phyloP scores from a whole-genome alignment of 257 asterid genomes.

The Ilex asprella region DNA sequence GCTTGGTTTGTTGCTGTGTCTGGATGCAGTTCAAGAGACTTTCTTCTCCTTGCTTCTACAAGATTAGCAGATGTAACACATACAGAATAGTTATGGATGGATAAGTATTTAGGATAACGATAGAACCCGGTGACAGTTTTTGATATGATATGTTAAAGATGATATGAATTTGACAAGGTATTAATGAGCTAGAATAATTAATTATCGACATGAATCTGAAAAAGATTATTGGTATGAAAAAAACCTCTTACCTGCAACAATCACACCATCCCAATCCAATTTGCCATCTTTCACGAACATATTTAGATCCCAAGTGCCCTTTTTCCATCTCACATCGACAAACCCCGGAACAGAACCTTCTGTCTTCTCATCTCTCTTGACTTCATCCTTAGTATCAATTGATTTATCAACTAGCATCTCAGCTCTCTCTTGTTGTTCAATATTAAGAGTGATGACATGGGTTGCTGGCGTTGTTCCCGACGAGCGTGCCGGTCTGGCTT shows the following conservation, averaged over 20 bases:
- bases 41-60: constrained; percentile 64
- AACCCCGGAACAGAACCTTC: constrained; percentile 21
- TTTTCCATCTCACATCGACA: constrained; percentile 51
- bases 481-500: constrained; percentile 20
- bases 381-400: constrained; percentile 14
- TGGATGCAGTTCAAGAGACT: constrained; percentile 45
- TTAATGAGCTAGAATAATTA: no score
- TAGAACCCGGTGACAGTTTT: background rate
- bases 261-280: constrained; percentile 69
- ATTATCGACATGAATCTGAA: no score
- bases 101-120: no score
- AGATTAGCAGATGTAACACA: background rate
- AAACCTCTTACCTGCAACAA: constrained; percentile 41
- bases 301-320: constrained; percentile 73
- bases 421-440: constrained; percentile 20
- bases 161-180: no score
- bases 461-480: constrained; percentile 18
- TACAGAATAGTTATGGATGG: no score
- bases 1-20: constrained; percentile 56
- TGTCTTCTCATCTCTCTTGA: constrained; percentile 1
- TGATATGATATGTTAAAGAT: no score
- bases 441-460: constrained; percentile 26
- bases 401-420: constrained; percentile 1
- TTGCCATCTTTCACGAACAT: constrained; percentile 55
- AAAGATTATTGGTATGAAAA: background rate